Evolutionary conservation across 2,329 filamentous ascomycete species (phyloP).

Genomic region (Fusarium neocosmosporiellum): DNA sequence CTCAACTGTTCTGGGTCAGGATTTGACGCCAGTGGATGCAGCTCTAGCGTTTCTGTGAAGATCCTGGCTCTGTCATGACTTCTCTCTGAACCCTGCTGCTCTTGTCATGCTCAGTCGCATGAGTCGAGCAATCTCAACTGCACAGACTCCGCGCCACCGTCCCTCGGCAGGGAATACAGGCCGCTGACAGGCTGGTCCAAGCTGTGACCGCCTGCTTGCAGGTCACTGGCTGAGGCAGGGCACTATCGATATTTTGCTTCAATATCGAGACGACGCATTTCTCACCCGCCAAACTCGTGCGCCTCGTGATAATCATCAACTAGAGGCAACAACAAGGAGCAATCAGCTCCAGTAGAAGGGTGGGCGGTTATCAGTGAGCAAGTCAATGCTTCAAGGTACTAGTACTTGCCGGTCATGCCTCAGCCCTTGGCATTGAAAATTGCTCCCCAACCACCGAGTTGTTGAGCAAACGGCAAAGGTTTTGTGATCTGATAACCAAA

Average conservation of each 20-base stretch:
- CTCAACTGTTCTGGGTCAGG: neutral
- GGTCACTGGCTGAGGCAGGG: neutral
- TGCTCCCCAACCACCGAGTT: neutral
- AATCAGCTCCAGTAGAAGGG: neutral
- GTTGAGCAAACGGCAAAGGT: neutral
- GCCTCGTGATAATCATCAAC: neutral
- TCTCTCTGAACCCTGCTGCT: neutral
- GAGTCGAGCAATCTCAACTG: neutral
- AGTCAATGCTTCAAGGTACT: neutral
- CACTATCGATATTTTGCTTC: neutral
- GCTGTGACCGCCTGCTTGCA: neutral
- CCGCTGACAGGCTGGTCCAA: neutral
- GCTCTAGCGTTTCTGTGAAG: neutral
- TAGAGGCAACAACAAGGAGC: neutral
- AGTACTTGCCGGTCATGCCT: neutral
- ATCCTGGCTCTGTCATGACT: neutral
- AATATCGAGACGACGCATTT: neutral
- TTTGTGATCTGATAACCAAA: neutral
- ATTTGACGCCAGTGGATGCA: neutral
- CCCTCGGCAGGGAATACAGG: neutral
- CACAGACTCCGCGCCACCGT: neutral
- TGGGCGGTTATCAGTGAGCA: neutral
- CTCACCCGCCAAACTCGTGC: neutral
- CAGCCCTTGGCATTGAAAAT: constrained; percentile 1
- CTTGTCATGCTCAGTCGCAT: neutral